Conservation (phyloP, 768 basidiomycete genomes). For the Clathrus columnatus region DNA sequence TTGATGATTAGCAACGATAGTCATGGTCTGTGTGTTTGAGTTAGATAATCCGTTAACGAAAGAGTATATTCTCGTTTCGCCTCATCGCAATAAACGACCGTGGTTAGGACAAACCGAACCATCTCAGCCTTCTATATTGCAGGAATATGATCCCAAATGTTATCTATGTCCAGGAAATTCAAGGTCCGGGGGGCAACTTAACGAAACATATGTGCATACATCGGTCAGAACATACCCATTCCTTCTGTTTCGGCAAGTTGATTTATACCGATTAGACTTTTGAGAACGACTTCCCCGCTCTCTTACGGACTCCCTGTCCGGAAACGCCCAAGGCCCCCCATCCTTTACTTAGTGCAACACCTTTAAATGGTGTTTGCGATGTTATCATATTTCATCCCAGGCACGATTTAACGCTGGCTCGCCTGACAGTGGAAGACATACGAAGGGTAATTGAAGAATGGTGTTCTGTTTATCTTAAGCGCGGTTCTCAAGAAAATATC, state of each 20-base stretch:
- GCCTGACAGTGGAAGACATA: slow-evolving; percentile 50
- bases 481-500: slow-evolving; percentile 59
- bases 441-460: slow-evolving; percentile 61
- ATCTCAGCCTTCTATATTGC: slow-evolving; percentile 42
- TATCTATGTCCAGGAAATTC: slow-evolving; percentile 85
- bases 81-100: slow-evolving; percentile 83
- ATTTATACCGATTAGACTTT: slow-evolving; percentile 31
- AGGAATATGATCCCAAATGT: slow-evolving; percentile 61
- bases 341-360: slow-evolving; percentile 52
- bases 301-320: slow-evolving; percentile 58
- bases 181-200: slow-evolving; percentile 61
- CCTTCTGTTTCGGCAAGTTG: background rate
- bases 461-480: slow-evolving; percentile 51
- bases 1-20: slow-evolving; percentile 8
- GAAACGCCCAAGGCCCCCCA: slow-evolving; percentile 41
- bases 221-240: slow-evolving; percentile 26
- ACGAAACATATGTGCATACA: slow-evolving; percentile 59
- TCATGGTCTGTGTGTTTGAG: background rate
- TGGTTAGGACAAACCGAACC: slow-evolving; percentile 85
- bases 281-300: slow-evolving; percentile 76
- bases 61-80: slow-evolving; percentile 75
- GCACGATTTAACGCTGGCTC: slow-evolving; percentile 78
- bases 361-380: slow-evolving; percentile 78
- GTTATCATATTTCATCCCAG: slow-evolving; percentile 81
- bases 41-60: slow-evolving; percentile 68